Base-by-base conservation (phyloP, 176 grass and related monocot species). In the Oryza officinalis region DNA sequence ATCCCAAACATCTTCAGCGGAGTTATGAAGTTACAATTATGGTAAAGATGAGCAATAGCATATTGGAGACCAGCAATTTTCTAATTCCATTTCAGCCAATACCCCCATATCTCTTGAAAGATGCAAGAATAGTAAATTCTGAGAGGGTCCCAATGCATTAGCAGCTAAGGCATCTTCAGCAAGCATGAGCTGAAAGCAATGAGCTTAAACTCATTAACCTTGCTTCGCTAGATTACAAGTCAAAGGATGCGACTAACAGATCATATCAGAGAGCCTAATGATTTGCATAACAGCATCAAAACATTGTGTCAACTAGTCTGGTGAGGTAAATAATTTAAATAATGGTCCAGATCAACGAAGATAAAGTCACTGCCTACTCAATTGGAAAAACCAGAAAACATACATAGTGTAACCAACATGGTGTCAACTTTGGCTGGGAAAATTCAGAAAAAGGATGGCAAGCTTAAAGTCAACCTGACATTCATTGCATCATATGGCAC, bases 391-490 rank as follows among this genome's bases (percentile, higher is more conserved):
- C 4, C n/a, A 14, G 45, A 59, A 45, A 13, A 13, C 27, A 43
- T 41, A 80, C 11, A 78, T 6, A 38, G 49, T 4, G 22, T 57
- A 54, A 31, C 13, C 30, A 72, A 41, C 50, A 82, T 35, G 22
- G 9, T 81, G 14, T 44, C 49, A 22, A 84, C 30, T 63, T 84
- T 35, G 61, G 22, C 28, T 61, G 27, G 0, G 37, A 25, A 88
- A 74, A n/a, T 49, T 77, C 2, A 47, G 32, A 27, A 79, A 67
- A 84, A 27, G 8, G 52, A 40, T 57, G 10, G 11, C 10, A 60
- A 73, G 14, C 40, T 76, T 44, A 18, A 13, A 46, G 45, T 18
- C 35, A 59, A 74, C 11, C 15, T 74, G 17, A 22, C 59, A 38
- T 18, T 5, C 11, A 12, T 30, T 28, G 14, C 47, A 30, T 54